Evolutionary conservation across 2,329 filamentous ascomycete genomes (phyloP), one percentile per base, ranked within the genome.

Genomic region (Volutella citrinella): DNA sequence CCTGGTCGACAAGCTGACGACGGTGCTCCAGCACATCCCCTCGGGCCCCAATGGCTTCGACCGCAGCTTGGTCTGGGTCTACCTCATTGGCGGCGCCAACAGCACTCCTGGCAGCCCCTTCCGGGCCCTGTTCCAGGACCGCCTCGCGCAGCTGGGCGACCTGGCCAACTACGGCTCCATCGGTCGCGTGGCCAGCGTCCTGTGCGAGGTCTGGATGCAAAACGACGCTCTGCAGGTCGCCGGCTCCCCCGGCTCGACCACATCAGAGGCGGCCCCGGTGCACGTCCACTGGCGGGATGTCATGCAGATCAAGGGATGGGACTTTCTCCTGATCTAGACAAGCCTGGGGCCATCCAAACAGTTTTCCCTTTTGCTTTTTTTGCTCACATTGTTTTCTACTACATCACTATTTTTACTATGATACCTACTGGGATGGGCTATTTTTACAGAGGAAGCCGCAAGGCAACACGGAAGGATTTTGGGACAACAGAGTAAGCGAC

Each of bases 231-330:
- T 68, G 44, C 61, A 59, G 28, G 52, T 50, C 20, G 55, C 49
- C 10, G 60, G 57, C 56, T 56, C 56, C 27, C 60, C 61, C 14
- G 55, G 60, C 14, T 61, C 63, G 23, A 51, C 56, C 19, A 53
- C 51, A 25, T 60, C 60, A 19, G 61, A 65, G 37, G 59, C 57
- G 38, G 55, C 60, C 51, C 63, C 66, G 63, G 81, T 79, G 57
- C 83, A 84, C 68, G 78, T 95, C 64, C 89, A 90, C 80, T 97
- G 91, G 91, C 77, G 91, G 68, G 87, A 95, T 66, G 79, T 91
- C 59, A 95, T 96, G 89, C 80, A 79, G 66, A 79, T 83, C 68
- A 93, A 91, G 69, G 80, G 80, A 51, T 95, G 88, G 90, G 87
- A 95, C 61, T 93, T 88, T 68, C 74, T 96, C 63, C 78, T 96